These are phyloP conservation scores for Boletus subparvulus DNA, from an alignment of 768 basidiomycete genomes.

Conservation along the genomic window DNA sequence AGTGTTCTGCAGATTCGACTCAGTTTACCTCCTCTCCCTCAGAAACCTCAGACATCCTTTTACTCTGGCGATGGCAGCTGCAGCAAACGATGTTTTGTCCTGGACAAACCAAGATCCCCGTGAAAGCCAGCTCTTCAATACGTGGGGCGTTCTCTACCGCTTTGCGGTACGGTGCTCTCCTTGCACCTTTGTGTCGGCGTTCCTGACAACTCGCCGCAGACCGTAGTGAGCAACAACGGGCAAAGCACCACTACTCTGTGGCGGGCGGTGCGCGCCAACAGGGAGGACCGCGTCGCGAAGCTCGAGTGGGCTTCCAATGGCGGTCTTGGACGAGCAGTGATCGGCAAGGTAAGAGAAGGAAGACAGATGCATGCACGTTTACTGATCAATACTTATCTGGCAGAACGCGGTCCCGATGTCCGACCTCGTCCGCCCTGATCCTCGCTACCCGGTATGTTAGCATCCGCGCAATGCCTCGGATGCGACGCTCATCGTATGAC, in stretches of 20 bases:
- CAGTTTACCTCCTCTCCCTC: conserved; percentile 32
- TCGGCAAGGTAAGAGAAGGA: conserved; percentile 65
- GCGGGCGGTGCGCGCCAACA: conserved; percentile 79
- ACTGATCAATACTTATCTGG: conserved; percentile 29
- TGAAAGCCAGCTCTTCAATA: conserved; percentile 79
- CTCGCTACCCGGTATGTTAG: conserved; percentile 54
- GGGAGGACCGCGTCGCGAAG: conserved; percentile 85
- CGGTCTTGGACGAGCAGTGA: conserved; percentile 79
- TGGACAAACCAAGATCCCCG: conserved; percentile 89
- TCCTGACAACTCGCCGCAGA: conserved; percentile 46
- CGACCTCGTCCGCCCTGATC: conserved; percentile 74
- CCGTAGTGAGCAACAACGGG: conserved; percentile 59
- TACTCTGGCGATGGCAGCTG: conserved; percentile 46
- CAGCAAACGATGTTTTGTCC: conserved; percentile 69
- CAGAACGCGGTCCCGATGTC: conserved; percentile 80
- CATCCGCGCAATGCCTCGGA: conserved; percentile 10
- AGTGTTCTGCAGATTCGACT: conserved; percentile 23
- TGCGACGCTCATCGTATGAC: conserved; percentile 15
- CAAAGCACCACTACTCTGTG: conserved; percentile 75
- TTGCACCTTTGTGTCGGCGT: conserved; percentile 14
- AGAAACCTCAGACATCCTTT: conserved; percentile 35
- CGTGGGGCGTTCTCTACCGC: conserved; percentile 78
- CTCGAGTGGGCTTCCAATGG: conserved; percentile 85
- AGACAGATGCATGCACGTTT: conserved; percentile 13
- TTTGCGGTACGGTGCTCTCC: conserved; percentile 56